Evolutionary conservation across 1,284 basidiomycete genomes (phyloP).

Genomic region (Somion occarium): DNA sequence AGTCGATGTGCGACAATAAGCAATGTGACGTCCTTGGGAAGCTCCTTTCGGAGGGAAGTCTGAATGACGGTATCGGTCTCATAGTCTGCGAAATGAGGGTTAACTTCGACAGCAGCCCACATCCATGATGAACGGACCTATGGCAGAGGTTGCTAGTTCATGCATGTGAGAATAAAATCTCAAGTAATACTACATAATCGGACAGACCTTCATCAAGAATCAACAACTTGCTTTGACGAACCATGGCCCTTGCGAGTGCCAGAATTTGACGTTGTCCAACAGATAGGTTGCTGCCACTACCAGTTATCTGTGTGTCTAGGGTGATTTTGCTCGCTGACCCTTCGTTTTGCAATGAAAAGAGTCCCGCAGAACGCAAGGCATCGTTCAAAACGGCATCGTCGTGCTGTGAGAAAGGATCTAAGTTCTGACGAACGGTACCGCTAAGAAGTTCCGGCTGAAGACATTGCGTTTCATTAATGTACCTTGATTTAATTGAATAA

Average conservation of each 20-base stretch:
- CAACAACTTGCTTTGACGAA: constrained; percentile 27
- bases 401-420: constrained; percentile 44
- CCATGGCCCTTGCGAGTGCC: constrained; percentile 29
- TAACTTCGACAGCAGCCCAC: not conserved
- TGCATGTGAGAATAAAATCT: constrained; percentile 9
- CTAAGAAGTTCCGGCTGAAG: constrained; percentile 35
- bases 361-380: constrained; percentile 25
- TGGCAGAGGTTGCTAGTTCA: constrained; percentile 43
- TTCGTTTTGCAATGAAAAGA: constrained; percentile 23
- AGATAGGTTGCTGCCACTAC: constrained; percentile 37
- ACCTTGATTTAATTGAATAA: not conserved
- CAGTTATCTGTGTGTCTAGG: constrained; percentile 27
- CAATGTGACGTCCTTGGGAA: constrained; percentile 25
- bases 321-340: constrained; percentile 22
- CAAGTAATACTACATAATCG: constrained; percentile 9
- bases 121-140: constrained; percentile 28
- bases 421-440: constrained; percentile 29
- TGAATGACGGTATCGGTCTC: constrained; percentile 30
- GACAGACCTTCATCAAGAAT: constrained; percentile 28
- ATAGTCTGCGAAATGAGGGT: constrained; percentile 23
- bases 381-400: constrained; percentile 38
- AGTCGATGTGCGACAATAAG: constrained; percentile 33
- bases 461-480: too few species aligned
- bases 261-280: constrained; percentile 50
- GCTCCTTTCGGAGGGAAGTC: constrained; percentile 26